Conservation (phyloP, 1,284 basidiomycete species). For the Hypsizygus ulmarius region DNA sequence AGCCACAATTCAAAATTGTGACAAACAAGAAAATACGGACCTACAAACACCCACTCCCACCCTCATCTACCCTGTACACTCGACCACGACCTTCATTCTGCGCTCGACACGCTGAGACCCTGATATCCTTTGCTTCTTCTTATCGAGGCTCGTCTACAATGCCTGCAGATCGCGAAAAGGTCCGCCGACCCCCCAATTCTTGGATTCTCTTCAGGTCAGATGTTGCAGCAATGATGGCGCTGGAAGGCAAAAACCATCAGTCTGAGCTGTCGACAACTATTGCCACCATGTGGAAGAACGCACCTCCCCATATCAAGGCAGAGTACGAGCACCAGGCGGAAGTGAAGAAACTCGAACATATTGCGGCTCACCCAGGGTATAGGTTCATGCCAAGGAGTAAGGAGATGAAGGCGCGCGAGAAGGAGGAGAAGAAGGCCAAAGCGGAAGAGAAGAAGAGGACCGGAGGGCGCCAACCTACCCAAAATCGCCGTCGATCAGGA, state of each 20-base stretch:
- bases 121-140: not conserved
- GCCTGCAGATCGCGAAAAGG: slow-evolving; percentile 28
- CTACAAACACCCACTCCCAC: slow-evolving; percentile 18
- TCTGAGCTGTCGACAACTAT: slow-evolving; percentile 73
- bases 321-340: slow-evolving; percentile 75
- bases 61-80: slow-evolving; percentile 1
- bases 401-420: slow-evolving; percentile 53
- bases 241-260: slow-evolving; percentile 34
- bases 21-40: slow-evolving; percentile 25
- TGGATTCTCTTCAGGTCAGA: slow-evolving; percentile 91
- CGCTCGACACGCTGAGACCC: slow-evolving; percentile 15
- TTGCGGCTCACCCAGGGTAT: slow-evolving; percentile 64
- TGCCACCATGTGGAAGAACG: slow-evolving; percentile 67
- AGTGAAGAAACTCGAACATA: slow-evolving; percentile 66
- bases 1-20: not conserved
- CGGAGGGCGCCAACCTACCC: slow-evolving; percentile 19
- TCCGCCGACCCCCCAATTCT: slow-evolving; percentile 81
- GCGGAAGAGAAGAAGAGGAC: slow-evolving; percentile 43
- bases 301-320: slow-evolving; percentile 47
- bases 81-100: slow-evolving; percentile 3
- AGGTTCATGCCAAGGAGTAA: slow-evolving; percentile 71
- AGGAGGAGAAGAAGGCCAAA: slow-evolving; percentile 40
- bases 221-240: slow-evolving; percentile 38
- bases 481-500: slow-evolving; percentile 1
- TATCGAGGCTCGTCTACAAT: slow-evolving; percentile 12